phyloP scores from a whole-genome alignment of 441 rosid species.

The Bruguiera hainesii region DNA sequence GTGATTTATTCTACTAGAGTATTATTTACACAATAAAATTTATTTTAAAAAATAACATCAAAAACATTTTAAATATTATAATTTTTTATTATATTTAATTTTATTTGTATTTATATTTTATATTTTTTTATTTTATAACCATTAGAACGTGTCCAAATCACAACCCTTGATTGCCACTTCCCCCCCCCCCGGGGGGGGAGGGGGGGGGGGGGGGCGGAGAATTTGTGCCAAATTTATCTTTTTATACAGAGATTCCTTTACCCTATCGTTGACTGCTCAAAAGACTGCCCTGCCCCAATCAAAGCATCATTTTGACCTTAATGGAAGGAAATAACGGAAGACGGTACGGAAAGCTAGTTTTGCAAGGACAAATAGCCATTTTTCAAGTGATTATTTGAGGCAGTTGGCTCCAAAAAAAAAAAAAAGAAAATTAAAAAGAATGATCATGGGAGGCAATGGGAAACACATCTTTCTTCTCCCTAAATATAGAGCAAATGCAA shows the following conservation, averaged over 20 bases:
- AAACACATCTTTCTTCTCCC: constrained; percentile 8
- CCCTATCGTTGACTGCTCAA: not conserved
- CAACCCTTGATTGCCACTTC: constrained; percentile 21
- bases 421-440: too few species aligned
- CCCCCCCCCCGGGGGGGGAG: too few species aligned
- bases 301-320: not conserved
- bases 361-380: not conserved
- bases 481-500: constrained; percentile 26
- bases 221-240: constrained; percentile 2
- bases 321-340: not conserved
- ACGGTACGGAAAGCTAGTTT: not conserved
- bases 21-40: too few species aligned
- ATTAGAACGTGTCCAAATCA: constrained; percentile 16
- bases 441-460: not conserved
- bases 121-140: too few species aligned
- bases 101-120: too few species aligned
- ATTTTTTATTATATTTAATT: too few species aligned
- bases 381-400: too few species aligned
- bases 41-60: too few species aligned
- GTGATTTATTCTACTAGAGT: too few species aligned
- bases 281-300: constrained; percentile 8
- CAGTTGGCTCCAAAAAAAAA: too few species aligned
- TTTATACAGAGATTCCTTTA: constrained; percentile 12
- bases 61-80: too few species aligned
- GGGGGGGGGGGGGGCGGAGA: constrained; percentile 18